phyloP scores from a whole-genome alignment of 352 stramenopile genomes.

The Pilasporangium apinafurcum region DNA sequence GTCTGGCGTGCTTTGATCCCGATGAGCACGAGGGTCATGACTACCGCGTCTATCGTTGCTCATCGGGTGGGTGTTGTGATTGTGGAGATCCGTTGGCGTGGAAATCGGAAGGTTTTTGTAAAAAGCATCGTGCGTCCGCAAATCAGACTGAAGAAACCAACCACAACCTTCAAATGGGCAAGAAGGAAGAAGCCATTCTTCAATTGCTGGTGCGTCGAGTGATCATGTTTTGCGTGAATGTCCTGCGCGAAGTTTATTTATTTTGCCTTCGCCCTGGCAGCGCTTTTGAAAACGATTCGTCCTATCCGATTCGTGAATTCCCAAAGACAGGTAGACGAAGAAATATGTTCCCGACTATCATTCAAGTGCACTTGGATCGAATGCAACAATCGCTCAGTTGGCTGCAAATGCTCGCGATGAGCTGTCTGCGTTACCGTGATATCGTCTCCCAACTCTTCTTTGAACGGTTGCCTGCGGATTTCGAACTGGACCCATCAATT shows the following conservation, averaged over 20 bases:
- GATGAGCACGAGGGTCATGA: slow-evolving; percentile 76
- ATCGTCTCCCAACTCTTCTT: slow-evolving; percentile 55
- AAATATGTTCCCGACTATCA: slow-evolving; percentile 26
- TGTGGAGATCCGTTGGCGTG: slow-evolving; percentile 76
- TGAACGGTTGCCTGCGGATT: slow-evolving; percentile 41
- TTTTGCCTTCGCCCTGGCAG: slow-evolving; percentile 32
- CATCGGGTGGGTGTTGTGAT: slow-evolving; percentile 76
- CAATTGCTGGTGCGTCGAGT: slow-evolving; percentile 30
- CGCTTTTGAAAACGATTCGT: slow-evolving; percentile 21
- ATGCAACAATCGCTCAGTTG: slow-evolving; percentile 53
- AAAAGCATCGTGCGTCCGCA: slow-evolving; percentile 33
- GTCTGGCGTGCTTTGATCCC: slow-evolving; percentile 71
- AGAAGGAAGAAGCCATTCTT: slow-evolving; percentile 31
- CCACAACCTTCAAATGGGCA: slow-evolving; percentile 18
- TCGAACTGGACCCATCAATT: slow-evolving; percentile 20
- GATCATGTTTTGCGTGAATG: slow-evolving; percentile 53
- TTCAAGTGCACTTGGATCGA: slow-evolving; percentile 50
- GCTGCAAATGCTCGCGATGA: slow-evolving; percentile 70
- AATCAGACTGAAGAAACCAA: neutral
- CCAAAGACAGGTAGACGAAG: slow-evolving; percentile 37
- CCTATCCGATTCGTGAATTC: slow-evolving; percentile 21
- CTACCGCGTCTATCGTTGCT: slow-evolving; percentile 77
- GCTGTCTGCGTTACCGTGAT: slow-evolving; percentile 59
- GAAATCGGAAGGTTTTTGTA: slow-evolving; percentile 75
- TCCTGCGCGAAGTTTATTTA: slow-evolving; percentile 47